Conservation (phyloP, 768 basidiomycete genomes). For the Sporobolomyces phaffii region DNA sequence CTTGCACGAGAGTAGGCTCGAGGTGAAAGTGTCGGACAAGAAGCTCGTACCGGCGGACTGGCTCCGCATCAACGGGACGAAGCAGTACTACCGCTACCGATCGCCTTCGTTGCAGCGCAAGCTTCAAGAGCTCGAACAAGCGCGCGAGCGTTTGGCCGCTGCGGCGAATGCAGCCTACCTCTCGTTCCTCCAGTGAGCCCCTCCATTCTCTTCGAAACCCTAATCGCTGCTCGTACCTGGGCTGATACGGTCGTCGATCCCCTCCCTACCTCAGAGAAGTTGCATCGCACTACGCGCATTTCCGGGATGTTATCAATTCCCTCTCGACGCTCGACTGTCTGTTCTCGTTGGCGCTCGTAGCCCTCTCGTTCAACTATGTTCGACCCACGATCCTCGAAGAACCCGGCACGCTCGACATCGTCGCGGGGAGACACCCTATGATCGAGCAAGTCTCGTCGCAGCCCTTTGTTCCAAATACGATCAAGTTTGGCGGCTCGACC, state of each 20-base stretch:
- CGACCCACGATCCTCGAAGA: slow-evolving; percentile 69
- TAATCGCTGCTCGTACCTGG: slow-evolving; percentile 36
- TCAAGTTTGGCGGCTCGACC: slow-evolving; percentile 57
- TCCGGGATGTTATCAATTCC: slow-evolving; percentile 71
- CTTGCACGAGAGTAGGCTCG: too few relatives aligned
- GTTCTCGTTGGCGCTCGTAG: slow-evolving; percentile 72
- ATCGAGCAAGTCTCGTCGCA: slow-evolving; percentile 69
- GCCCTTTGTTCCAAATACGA: slow-evolving; percentile 79
- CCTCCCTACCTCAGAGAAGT: slow-evolving; percentile 60
- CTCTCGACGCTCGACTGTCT: slow-evolving; percentile 76
- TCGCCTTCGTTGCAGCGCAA: slow-evolving; percentile 61
- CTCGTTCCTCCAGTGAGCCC: slow-evolving; percentile 21
- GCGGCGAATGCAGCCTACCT: slow-evolving; percentile 48
- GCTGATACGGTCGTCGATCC: slow-evolving; percentile 57
- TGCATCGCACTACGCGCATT: slow-evolving; percentile 60
- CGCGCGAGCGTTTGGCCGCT: slow-evolving; percentile 54
- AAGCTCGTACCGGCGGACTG: slow-evolving; percentile 55
- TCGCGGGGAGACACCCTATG: slow-evolving; percentile 88
- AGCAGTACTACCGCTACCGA: slow-evolving; percentile 63
- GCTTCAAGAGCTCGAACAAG: slow-evolving; percentile 64
- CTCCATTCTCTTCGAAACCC: slow-evolving; percentile 1
- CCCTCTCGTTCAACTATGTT: slow-evolving; percentile 67
- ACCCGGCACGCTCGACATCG: slow-evolving; percentile 60
- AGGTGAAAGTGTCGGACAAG: slow-evolving; percentile 43
- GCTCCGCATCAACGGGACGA: slow-evolving; percentile 66